A percentile compares a stretch with the other conserved stretches of the same genome.
Evolutionary conservation across 2,329 filamentous ascomycete species (phyloP).

Genomic region (Phoma herbarum): DNA sequence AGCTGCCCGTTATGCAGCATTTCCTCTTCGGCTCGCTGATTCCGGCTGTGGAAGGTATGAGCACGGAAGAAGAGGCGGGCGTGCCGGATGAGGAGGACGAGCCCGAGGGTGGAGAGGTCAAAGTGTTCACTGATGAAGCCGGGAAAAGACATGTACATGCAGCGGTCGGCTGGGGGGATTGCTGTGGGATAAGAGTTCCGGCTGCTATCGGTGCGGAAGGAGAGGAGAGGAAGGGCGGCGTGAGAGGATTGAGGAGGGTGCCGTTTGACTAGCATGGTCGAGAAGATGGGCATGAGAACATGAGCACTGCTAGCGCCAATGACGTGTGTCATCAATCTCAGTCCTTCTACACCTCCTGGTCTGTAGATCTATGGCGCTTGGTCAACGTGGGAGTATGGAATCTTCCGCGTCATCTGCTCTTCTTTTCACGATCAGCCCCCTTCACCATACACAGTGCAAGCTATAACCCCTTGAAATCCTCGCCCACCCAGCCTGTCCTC

Average conservation of each 20-base stretch:
- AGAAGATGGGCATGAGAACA: no score
- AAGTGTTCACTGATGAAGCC: constrained; percentile 68
- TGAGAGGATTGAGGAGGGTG: constrained; percentile 71
- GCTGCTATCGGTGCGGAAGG: constrained; percentile 91
- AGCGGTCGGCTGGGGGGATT: constrained; percentile 82
- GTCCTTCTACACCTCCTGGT: no score
- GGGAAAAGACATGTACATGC: constrained; percentile 76
- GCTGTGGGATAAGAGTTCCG: constrained; percentile 96
- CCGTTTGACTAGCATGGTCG: constrained; percentile 86
- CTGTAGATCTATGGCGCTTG: no score
- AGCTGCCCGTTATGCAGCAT: constrained; percentile 98
- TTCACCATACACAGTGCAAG: no score
- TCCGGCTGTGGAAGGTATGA: constrained; percentile 84
- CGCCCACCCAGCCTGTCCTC: no score
- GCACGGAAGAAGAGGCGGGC: constrained; percentile 62
- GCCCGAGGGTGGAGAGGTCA: constrained; percentile 61
- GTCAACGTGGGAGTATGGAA: no score
- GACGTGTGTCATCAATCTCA: no score
- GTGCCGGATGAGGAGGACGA: constrained; percentile 58
- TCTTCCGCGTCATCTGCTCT: no score
- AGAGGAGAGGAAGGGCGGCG: constrained; percentile 81
- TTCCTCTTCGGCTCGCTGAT: constrained; percentile 92
- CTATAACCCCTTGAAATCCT: no score
- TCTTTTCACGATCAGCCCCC: no score
- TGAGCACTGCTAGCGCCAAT: no score